These are phyloP conservation scores for Cystobasidium sp. DNA, from an alignment of 1,284 basidiomycete species.

Conservation along the genomic window DNA sequence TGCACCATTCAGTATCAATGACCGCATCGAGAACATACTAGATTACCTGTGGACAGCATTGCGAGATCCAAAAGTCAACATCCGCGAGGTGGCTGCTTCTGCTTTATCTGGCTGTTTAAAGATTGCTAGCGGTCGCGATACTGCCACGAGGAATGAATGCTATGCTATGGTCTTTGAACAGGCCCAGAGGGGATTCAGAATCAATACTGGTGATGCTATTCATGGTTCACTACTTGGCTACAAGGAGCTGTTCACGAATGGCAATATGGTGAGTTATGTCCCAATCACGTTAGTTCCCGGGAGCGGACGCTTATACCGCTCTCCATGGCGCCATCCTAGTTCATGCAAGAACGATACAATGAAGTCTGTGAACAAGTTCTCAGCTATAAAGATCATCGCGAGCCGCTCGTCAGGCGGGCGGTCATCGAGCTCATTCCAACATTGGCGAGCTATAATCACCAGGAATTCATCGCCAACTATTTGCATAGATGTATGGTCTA, in stretches of 20 bases:
- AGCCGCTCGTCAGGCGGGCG: conserved; percentile 83
- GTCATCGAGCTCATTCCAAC: conserved; percentile 93
- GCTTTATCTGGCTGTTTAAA: conserved; percentile 81
- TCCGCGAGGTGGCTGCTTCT: conserved; percentile 88
- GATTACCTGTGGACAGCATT: conserved; percentile 89
- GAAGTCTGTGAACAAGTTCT: conserved; percentile 91
- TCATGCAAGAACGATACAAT: conserved; percentile 72
- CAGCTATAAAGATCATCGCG: conserved; percentile 82
- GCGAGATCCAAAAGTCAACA: conserved; percentile 66
- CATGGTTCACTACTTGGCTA: conserved; percentile 93
- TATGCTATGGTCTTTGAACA: conserved; percentile 83
- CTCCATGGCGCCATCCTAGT: not conserved
- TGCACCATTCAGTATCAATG: conserved; percentile 80
- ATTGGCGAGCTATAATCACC: conserved; percentile 89
- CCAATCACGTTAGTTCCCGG: not conserved
- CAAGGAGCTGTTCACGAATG: conserved; percentile 87
- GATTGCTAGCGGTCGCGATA: conserved; percentile 56
- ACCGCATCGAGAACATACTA: conserved; percentile 81
- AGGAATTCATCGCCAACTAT: conserved; percentile 85
- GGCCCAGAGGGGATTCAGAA: conserved; percentile 82
- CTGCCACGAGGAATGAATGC: conserved; percentile 59
- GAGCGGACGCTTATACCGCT: not conserved
- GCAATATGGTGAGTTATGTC: conserved; percentile 73
- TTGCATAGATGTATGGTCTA: conserved; percentile 91
- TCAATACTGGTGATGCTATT: conserved; percentile 75